Evolutionary conservation across 768 basidiomycete species (phyloP), one percentile per base, ranked within the genome.

Genomic region (Phlegmacium glaucopus): DNA sequence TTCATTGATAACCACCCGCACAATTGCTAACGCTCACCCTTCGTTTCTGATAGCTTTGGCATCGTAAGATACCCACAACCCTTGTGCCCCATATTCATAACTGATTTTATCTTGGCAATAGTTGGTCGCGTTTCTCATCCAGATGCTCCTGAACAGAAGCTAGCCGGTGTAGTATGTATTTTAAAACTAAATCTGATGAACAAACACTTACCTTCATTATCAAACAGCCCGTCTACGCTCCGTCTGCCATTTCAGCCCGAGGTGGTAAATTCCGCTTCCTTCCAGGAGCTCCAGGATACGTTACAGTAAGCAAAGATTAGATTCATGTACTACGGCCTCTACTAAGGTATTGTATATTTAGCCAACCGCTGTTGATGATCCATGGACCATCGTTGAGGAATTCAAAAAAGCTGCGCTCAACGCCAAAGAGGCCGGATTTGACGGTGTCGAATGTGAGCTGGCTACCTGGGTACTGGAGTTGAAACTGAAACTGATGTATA

Each of bases 351-450:
- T n/a, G 11, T 34, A 3, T 9, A 1, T 12, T 4, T 35, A 74
- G 69, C 73, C 72, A n/a, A 71, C 67, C 11, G 66, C 63, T 0
- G 52, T 74, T 13, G 63, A 69, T 4, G 76, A 79, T 47, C 77
- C 79, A 16, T 54, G 59, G 39, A 52, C 56, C 4, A 48, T 75
- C 45, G 59, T 78, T 17, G 58, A 64, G 9, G 59, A 61, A 27
- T 79, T 65, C 61, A 72, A 66, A 44, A 53, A 69, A 44, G 74
- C 77, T 1, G 78, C 77, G 2, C 45, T 67, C 26, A 74, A 75
- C 39, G 77, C 78, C 2, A 75, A 75, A 38, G 65, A 67, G 43
- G 76, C 76, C n/a, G 80, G 79, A 3, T 80, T 79, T 53, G 79
- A 82, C 52, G 78, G 78, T 4, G 71, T 79, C 22, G 78, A 80